phyloP scores from a whole-genome alignment of 179 eudicot species.

The Spergularia azorica region DNA sequence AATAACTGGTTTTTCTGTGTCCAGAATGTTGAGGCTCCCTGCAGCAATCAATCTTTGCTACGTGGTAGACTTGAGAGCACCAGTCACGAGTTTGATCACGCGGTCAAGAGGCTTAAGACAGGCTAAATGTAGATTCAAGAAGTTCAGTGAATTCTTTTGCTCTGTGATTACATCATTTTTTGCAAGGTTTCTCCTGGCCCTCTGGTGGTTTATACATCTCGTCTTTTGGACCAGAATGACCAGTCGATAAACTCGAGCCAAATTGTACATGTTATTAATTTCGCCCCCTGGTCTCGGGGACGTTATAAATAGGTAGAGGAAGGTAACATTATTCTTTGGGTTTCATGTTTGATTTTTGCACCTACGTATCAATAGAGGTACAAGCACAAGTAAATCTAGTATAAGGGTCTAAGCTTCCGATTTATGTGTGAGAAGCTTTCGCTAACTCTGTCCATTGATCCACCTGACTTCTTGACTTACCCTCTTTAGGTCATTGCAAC shows the following conservation, averaged over 20 bases:
- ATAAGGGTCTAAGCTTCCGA: conserved; percentile 33
- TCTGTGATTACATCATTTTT: conserved; percentile 52
- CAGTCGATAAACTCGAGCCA: conserved; percentile 37
- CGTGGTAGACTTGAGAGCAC: conserved; percentile 40
- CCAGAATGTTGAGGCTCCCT: conserved; percentile 44
- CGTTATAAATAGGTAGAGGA: conserved; percentile 30
- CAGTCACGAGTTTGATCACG: conserved; percentile 49
- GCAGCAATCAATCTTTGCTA: conserved; percentile 27
- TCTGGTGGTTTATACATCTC: conserved; percentile 27
- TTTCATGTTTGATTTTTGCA: conserved; percentile 18
- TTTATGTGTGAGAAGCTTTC: conserved; percentile 23
- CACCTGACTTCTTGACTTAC: conserved; percentile 8
- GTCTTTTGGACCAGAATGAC: conserved; percentile 26
- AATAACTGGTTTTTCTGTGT: neutral
- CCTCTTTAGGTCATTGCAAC: neutral
- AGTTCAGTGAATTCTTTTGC: conserved; percentile 33
- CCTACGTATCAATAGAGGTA: conserved; percentile 14
- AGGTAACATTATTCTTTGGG: conserved; percentile 17
- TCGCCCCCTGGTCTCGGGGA: conserved; percentile 15
- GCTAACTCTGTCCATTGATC: neutral
- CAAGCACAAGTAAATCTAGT: conserved; percentile 30
- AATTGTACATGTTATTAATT: conserved; percentile 50
- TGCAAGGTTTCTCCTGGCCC: conserved; percentile 16
- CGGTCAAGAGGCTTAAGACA: conserved; percentile 64
- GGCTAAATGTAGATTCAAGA: conserved; percentile 34